Evolutionary conservation across 495 filamentous ascomycete genomes (phyloP).

Genomic region (Talaromyces borbonicus): DNA sequence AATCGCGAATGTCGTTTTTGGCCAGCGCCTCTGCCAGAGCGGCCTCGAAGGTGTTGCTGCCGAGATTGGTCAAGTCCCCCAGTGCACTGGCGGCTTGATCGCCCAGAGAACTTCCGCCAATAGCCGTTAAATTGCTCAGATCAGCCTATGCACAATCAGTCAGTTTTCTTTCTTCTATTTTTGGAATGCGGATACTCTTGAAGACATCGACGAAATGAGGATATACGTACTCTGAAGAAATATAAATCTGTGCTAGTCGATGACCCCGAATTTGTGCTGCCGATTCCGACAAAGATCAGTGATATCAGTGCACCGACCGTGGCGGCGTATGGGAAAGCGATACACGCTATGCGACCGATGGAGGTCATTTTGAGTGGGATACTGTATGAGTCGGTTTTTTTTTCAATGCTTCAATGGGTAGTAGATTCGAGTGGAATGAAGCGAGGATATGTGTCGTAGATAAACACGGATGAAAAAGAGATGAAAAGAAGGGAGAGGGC

Average conservation of each 20-base stretch:
- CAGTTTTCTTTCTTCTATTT: no score
- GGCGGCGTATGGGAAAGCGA: conserved; percentile 67
- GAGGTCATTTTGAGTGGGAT: conserved; percentile 47
- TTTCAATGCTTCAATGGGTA: no score
- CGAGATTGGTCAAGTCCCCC: conserved; percentile 18
- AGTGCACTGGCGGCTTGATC: conserved; percentile 11
- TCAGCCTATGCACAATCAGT: conserved; percentile 24
- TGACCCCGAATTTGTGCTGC: conserved; percentile 57
- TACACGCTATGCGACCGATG: conserved; percentile 68
- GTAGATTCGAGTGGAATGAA: background rate
- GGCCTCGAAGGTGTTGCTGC: conserved; percentile 19
- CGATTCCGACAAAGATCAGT: conserved; percentile 60
- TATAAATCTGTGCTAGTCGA: conserved; percentile 44
- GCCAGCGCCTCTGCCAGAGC: conserved; percentile 25
- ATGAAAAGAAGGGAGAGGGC: background rate
- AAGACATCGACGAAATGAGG: background rate
- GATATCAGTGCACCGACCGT: conserved; percentile 64
- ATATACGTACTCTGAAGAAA: conserved; percentile 55
- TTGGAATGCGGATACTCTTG: background rate
- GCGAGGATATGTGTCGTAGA: background rate
- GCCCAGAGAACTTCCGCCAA: conserved; percentile 14
- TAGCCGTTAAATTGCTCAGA: conserved; percentile 27
- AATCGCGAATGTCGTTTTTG: conserved; percentile 55
- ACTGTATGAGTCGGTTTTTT: no score
- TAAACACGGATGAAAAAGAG: background rate